Conservation (phyloP, 345 rosid species). For the Linum tenue region DNA sequence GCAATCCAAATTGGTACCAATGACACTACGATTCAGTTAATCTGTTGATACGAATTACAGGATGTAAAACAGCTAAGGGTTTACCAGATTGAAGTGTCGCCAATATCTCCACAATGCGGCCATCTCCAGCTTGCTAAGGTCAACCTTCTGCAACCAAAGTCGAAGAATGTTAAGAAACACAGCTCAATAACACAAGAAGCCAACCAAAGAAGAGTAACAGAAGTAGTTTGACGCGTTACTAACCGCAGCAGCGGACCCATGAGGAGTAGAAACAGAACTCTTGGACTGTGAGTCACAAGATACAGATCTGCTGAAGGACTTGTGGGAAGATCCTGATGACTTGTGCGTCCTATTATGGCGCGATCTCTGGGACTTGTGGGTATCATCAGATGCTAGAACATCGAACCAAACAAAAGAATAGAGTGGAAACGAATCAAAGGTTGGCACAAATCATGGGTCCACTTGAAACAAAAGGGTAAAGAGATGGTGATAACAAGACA, state of each 20-base stretch:
- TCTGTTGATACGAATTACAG: not conserved
- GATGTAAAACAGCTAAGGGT: slow-evolving; percentile 2
- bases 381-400: slow-evolving; percentile 67
- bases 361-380: slow-evolving; percentile 74
- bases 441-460: slow-evolving; percentile 38
- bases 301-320: slow-evolving; percentile 54
- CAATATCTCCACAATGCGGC: slow-evolving; percentile 78
- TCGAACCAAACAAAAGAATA: not conserved
- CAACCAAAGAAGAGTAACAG: not conserved
- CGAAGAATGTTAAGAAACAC: not conserved
- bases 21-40: not conserved
- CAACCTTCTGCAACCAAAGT: slow-evolving; percentile 51
- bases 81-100: slow-evolving; percentile 89
- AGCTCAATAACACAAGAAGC: not conserved
- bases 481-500: slow-evolving; percentile 10
- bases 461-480: slow-evolving; percentile 28
- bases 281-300: slow-evolving; percentile 85
- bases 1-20: too few relatives aligned
- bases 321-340: slow-evolving; percentile 65
- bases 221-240: not conserved
- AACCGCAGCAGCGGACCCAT: slow-evolving; percentile 61
- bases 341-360: slow-evolving; percentile 52
- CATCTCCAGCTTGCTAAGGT: slow-evolving; percentile 86
- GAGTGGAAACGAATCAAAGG: not conserved
- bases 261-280: slow-evolving; percentile 44